These are phyloP conservation scores for Sarocladium kiliense DNA, from an alignment of 2,329 filamentous ascomycete genomes.

Conservation along the genomic window DNA sequence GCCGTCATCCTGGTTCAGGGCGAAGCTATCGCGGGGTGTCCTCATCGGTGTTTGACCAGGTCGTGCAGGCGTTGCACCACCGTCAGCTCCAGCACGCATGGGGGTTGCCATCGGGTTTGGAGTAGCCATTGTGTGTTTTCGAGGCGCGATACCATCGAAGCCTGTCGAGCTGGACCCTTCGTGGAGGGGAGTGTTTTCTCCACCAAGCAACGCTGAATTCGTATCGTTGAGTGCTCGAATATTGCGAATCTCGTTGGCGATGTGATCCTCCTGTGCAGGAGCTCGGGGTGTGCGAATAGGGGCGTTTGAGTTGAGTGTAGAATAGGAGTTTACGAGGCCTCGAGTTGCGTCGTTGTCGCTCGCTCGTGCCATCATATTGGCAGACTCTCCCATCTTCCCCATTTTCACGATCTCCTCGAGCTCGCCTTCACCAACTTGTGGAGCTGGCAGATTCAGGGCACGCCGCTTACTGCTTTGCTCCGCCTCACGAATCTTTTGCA, in stretches of 20 bases:
- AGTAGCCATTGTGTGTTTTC: slow-evolving; percentile 77
- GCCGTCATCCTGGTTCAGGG: slow-evolving; percentile 69
- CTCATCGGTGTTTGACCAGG: slow-evolving; percentile 79
- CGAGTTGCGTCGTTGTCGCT: slow-evolving; percentile 82
- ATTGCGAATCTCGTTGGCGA: slow-evolving; percentile 94
- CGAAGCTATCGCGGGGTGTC: slow-evolving; percentile 83
- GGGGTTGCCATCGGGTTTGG: slow-evolving; percentile 95
- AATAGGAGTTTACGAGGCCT: slow-evolving; percentile 83
- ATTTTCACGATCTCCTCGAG: slow-evolving; percentile 98
- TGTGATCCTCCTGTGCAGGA: slow-evolving; percentile 87
- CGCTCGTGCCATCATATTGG: slow-evolving; percentile 66
- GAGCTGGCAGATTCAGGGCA: slow-evolving; percentile 74
- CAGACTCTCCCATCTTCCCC: slow-evolving; percentile 88
- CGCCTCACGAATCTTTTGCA: slow-evolving; percentile 91
- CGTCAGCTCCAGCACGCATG: slow-evolving; percentile 58
- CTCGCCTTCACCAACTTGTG: slow-evolving; percentile 88
- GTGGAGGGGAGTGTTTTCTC: slow-evolving; percentile 85
- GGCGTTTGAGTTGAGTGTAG: slow-evolving; percentile 70
- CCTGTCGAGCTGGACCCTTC: slow-evolving; percentile 80
- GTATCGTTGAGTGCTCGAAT: slow-evolving; percentile 89
- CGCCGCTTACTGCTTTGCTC: slow-evolving; percentile 94
- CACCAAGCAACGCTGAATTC: slow-evolving; percentile 86
- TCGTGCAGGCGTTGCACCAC: slow-evolving; percentile 62
- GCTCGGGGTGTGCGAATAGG: slow-evolving; percentile 91
- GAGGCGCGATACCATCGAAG: slow-evolving; percentile 78